Evolutionary conservation across 106 monocot species (phyloP).

Genomic region (Amphibolis antarctica): DNA sequence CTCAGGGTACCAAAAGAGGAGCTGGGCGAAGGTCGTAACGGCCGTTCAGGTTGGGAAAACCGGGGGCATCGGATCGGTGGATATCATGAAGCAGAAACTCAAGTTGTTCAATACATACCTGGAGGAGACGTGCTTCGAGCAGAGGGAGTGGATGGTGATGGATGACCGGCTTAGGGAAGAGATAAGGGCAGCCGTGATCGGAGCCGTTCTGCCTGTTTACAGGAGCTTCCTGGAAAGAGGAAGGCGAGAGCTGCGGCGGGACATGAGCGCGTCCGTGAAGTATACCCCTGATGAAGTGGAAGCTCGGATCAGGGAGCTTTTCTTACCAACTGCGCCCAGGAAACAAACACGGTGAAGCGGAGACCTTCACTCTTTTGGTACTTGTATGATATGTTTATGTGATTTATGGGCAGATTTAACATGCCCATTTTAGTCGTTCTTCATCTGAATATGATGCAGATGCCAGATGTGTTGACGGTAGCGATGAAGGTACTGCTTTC

Average conservation of each 20-base stretch:
- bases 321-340: not conserved
- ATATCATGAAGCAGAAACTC: slow-evolving; percentile 7
- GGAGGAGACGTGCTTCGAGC: slow-evolving; percentile 28
- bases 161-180: slow-evolving; percentile 40
- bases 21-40: slow-evolving; percentile 53
- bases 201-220: not conserved
- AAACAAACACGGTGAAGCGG: too few species aligned
- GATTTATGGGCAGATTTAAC: too few species aligned
- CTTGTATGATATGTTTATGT: too few species aligned
- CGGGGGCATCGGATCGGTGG: not conserved
- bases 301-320: not conserved
- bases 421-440: too few species aligned
- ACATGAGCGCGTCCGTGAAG: not conserved
- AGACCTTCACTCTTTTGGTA: too few species aligned
- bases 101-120: slow-evolving; percentile 24
- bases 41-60: slow-evolving; percentile 22
- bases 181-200: not conserved
- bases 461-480: too few species aligned
- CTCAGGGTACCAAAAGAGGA: slow-evolving; percentile 44
- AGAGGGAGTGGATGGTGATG: slow-evolving; percentile 30
- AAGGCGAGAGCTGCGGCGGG: not conserved
- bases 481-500: too few species aligned
- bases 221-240: slow-evolving; percentile 1
- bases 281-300: slow-evolving; percentile 4
- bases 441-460: too few species aligned